Base-by-base conservation (phyloP, 441 rosid species). In the Capsella rubella region DNA sequence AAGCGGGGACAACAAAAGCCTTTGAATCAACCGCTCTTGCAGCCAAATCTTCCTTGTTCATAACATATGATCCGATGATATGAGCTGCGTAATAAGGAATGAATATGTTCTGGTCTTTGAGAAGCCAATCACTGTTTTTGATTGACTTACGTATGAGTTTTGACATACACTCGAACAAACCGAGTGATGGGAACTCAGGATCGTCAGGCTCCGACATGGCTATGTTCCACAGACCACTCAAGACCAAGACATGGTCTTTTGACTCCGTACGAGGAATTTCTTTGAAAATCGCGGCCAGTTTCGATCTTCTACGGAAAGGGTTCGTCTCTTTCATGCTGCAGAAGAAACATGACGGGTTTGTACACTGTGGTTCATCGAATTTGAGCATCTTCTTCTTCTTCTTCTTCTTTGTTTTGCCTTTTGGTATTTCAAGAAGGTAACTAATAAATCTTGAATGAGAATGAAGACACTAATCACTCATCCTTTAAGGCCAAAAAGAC, bases 31-130 rank as follows among this genome's bases (percentile, higher is more conserved):
- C 83, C 16, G 95, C 91, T 75, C 29, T 72, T 51, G 82, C 78
- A 11, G 97, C 97, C 13, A 89, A 79, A 25, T 79, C 77, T 34
- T 83, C 56, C 63, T 77, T 90, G 86, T 87, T 87, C 95, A 85
- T 84, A 34, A 87, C 82, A 58, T 91, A 90, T 12, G 98, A 87
- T 52, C 97, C 98, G 5, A 93, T 83, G 15, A 91, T 84, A 67
- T 93, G 96, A 2, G 96, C 91, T 12, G 97, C 95, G 67, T 91
- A 93, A 56, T 91, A 91, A 1, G 97, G 97, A 42, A 93, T 84
- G 72, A 87, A 93, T 49, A 91, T 80, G 84, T 93, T 93, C 69
- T 90, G 97, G 65, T 87, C 90, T 77, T 76, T 74, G 16, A 79
- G 83, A 72, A 90, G 91, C 98, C 97, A 93, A 45, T 67, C 6